Base-by-base conservation (phyloP, 2,329 filamentous ascomycete genomes). In the Penicillium palitans region DNA sequence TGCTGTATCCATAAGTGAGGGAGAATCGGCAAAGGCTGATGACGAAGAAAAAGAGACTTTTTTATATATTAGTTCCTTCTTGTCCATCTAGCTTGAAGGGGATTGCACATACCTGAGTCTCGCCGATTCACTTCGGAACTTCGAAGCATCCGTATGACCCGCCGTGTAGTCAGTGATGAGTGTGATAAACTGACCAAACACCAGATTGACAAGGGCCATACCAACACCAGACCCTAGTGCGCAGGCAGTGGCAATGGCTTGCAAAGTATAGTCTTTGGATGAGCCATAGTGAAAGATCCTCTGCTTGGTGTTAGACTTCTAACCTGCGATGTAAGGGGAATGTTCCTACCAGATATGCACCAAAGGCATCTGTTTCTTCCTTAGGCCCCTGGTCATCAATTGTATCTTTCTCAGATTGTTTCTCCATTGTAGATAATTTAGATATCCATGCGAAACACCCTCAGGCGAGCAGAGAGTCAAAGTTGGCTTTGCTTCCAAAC, bases 191-290 rank as follows among this genome's bases (percentile, higher is more conserved):
- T 58, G 57, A 61, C 75, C 75, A 46, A 78, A 73, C 13, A 78
- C 68, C 27, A 78, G 61, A 48, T 74, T 76, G 67, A 78, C 68
- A 52, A 76, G 58, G 2, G 75, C 70, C 53, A 76, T 59, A 4
- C 65, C 60, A 7, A 65, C 61, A 7, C 70, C 70, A 10, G 67
- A 68, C 2, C 60, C 67, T 10, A 70, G 61, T n/a, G 68, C 63
- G 33, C 58, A 60, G 35, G 53, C 49, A 40, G 40, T 49, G 19
- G 54, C 58, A 25, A 39, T 33, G 19, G 17, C 24, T 8, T 57
- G 58, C 33, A 60, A 10, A 15, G 45, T 48, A 46, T 54, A 58
- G 2, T 58, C 58, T 9, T 13, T 58, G 10, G 48, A 42, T 4
- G 55, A 45, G 24, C 49, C 55, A 60, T 58, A 60, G 2, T 41